A percentile compares a stretch with the other conserved stretches of the same genome.
Evolutionary conservation across 2,329 filamentous ascomycete species (phyloP).

Genomic region (Pseudocercospora eumusae): DNA sequence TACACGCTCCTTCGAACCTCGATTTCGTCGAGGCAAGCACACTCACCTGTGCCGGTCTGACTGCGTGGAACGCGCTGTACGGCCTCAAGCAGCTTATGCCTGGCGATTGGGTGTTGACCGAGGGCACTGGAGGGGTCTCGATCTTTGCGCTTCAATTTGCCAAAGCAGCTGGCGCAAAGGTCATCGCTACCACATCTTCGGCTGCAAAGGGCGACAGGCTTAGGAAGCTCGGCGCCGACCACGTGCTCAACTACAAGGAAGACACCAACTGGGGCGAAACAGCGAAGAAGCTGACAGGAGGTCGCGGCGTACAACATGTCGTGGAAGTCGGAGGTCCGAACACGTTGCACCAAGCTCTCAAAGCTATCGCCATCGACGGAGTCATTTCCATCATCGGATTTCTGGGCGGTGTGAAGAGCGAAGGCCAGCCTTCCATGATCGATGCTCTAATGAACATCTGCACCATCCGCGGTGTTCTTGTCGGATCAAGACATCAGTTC

Average conservation of each 20-base stretch:
- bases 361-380: slow-evolving; percentile 51
- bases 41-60: slow-evolving; percentile 50
- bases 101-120: slow-evolving; percentile 59
- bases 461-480: slow-evolving; percentile 60
- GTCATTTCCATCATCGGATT: slow-evolving; percentile 61
- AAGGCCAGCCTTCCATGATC: slow-evolving; percentile 55
- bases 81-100: slow-evolving; percentile 47
- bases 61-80: slow-evolving; percentile 57
- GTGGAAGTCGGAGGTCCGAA: slow-evolving; percentile 66
- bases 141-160: slow-evolving; percentile 65
- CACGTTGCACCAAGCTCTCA: slow-evolving; percentile 58
- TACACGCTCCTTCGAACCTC: slow-evolving; percentile 61
- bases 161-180: slow-evolving; percentile 56
- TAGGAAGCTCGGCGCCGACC: slow-evolving; percentile 56
- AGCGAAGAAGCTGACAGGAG: slow-evolving; percentile 55
- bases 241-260: slow-evolving; percentile 60
- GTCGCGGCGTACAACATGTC: slow-evolving; percentile 62
- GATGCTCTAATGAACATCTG: slow-evolving; percentile 54
- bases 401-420: slow-evolving; percentile 51
- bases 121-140: slow-evolving; percentile 70
- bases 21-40: slow-evolving; percentile 51
- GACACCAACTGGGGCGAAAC: slow-evolving; percentile 57
- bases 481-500: slow-evolving; percentile 58
- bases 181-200: slow-evolving; percentile 61
- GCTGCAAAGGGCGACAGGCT: slow-evolving; percentile 53